Base-by-base conservation (phyloP, 306 rosid species). In the Rosa rugosa region DNA sequence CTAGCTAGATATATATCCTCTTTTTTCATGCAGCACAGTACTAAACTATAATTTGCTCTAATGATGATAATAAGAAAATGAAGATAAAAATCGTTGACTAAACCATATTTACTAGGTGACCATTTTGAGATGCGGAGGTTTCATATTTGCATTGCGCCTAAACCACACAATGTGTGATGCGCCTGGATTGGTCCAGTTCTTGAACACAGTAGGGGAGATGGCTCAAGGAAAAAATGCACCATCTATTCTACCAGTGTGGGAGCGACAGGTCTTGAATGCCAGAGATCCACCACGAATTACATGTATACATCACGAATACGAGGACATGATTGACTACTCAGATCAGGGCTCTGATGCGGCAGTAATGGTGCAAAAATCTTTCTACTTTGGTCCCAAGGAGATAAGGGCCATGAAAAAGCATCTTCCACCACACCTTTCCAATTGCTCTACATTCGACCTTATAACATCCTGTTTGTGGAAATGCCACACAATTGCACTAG, bases 201-300 rank as follows among this genome's bases (percentile, higher is more conserved):
- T 77, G 80, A 53, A 0, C 14, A 75, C 87, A 0, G 40, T 80
- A 4, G 80, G 57, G 1, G 85, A 84, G 77, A 68, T 81, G 12
- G 85, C 80, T 0, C 31, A 25, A 4, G 85, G 87, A 0, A 63
- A 77, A 4, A 5, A 0, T 12, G 18, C 59, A 22, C 87, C 80
- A 0, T 81, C 78, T 12, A 3, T 68, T 2, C 65, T 1, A 23
- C 87, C 87, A 0, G 75, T 81, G 1, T 84, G 87, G 85, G 44
- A 81, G 69, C 70, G 87, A 38, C 63, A 76, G 10, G 73, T 84
- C 34, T 71, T 84, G 1, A 45, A 49, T 5, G 78, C 87, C 3
- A 5, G 87, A 18, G 73, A 84, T 36, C 82, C 87, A 25, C 85
- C 82, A 1, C 44, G 22, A 1, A 31, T 84, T 5, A 73, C 80